Conservation (phyloP, 78 protist genomes). For the Protostelium mycophagum region DNA sequence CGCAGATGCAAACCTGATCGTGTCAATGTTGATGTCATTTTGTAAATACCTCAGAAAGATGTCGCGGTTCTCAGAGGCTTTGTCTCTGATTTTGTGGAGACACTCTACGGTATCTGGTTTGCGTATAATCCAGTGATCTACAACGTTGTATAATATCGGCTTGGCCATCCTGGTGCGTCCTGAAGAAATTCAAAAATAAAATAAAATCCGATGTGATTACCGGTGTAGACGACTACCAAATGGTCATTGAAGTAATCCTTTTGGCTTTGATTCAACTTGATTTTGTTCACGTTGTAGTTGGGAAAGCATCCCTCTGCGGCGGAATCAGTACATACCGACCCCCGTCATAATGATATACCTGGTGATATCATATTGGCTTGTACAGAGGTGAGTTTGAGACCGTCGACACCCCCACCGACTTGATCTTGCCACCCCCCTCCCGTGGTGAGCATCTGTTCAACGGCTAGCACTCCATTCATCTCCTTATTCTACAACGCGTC, state of each 20-base stretch:
- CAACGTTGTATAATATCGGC: background rate
- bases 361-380: background rate
- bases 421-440: constrained; percentile 86
- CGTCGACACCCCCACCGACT: constrained; percentile 65
- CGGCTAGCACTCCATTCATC: constrained; percentile 41
- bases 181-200: background rate
- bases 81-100: background rate
- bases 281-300: background rate
- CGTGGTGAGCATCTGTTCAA: constrained; percentile 74
- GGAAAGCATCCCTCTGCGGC: background rate
- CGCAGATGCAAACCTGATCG: background rate
- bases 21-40: background rate
- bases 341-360: background rate
- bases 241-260: background rate
- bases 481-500: background rate
- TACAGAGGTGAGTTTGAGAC: constrained; percentile 16
- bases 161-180: background rate
- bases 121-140: background rate
- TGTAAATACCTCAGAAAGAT: background rate
- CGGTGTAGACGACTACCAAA: background rate
- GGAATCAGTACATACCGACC: background rate
- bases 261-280: background rate
- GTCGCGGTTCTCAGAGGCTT: background rate
- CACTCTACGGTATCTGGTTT: background rate
- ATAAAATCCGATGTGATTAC: background rate